These are phyloP conservation scores for Wallacemonas rigidus DNA, from an alignment of 208 protist species.

Conservation along the genomic window DNA sequence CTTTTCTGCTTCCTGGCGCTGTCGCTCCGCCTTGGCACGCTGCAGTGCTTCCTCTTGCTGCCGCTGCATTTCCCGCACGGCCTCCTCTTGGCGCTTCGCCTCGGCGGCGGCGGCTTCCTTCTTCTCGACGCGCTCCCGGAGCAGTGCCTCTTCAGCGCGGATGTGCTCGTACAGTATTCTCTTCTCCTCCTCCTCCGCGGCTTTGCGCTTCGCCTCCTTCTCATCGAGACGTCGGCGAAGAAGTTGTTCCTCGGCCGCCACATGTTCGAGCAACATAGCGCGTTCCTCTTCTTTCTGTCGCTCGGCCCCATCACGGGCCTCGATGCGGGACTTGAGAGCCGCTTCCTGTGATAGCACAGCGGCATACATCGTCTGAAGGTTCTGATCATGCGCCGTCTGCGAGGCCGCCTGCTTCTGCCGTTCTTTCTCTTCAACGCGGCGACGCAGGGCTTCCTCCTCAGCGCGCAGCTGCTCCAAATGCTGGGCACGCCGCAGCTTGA, in stretches of 20 bases:
- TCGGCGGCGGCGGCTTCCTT: constrained; percentile 24
- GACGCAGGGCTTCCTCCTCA: constrained; percentile 29
- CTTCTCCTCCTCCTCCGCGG: constrained; percentile 44
- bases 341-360: constrained; percentile 43
- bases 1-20: constrained; percentile 28
- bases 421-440: constrained; percentile 29
- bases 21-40: constrained; percentile 24
- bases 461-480: constrained; percentile 28
- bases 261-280: constrained; percentile 42
- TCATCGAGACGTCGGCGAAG: constrained; percentile 52
- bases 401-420: constrained; percentile 24
- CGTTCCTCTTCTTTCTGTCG: constrained; percentile 38
- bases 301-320: constrained; percentile 29
- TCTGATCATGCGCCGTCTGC: constrained; percentile 24
- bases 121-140: constrained; percentile 54
- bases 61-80: constrained; percentile 27
- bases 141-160: constrained; percentile 60
- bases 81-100: constrained; percentile 26
- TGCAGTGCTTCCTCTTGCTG: constrained; percentile 45
- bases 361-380: constrained; percentile 34
- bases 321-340: constrained; percentile 36
- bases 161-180: constrained; percentile 66
- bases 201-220: constrained; percentile 48
- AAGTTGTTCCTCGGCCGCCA: constrained; percentile 67
- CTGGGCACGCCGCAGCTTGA: constrained; percentile 26